Percentiles rank a stretch among this genome's conserved stretches.
phyloP scores from a whole-genome alignment of 2,329 filamentous ascomycete species.

The Colletotrichum sojae region DNA sequence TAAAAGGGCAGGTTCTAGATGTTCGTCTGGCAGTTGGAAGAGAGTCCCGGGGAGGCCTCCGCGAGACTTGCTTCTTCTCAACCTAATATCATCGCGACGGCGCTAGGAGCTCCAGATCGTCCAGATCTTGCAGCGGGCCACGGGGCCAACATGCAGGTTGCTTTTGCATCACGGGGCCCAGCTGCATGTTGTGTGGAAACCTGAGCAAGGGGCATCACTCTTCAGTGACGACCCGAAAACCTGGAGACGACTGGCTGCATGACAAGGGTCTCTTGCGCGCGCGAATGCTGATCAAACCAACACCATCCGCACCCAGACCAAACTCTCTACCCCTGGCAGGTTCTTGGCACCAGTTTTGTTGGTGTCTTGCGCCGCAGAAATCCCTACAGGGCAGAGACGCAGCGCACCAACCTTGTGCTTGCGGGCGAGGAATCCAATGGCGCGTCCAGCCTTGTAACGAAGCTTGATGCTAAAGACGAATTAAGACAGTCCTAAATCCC shows the following conservation, averaged over 20 bases:
- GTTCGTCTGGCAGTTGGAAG: too few relatives aligned
- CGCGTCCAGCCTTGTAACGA: slow-evolving; percentile 2
- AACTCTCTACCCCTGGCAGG: not conserved
- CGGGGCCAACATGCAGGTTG: not conserved
- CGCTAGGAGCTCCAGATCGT: slow-evolving; percentile 9
- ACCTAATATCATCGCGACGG: slow-evolving; percentile 1
- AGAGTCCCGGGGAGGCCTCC: not conserved
- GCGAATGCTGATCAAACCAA: slow-evolving; percentile 30
- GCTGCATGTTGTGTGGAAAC: not conserved
- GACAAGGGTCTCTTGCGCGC: slow-evolving; percentile 15
- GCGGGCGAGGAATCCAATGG: not conserved
- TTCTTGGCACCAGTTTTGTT: not conserved
- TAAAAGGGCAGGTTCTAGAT: too few relatives aligned
- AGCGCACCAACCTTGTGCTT: slow-evolving; percentile 6
- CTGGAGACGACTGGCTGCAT: not conserved
- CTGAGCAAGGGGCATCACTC: not conserved
- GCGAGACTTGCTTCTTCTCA: slow-evolving; percentile 1
- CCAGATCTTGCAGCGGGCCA: not conserved
- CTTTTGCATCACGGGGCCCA: not conserved
- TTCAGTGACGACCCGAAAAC: not conserved
- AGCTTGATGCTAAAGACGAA: not conserved
- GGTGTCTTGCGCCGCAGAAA: not conserved
- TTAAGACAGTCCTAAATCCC: not conserved
- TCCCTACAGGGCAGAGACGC: slow-evolving; percentile 4
- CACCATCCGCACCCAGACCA: slow-evolving; percentile 14